phyloP scores from a whole-genome alignment of 73 alveolate genomes.

The Uronychia binucleata region DNA sequence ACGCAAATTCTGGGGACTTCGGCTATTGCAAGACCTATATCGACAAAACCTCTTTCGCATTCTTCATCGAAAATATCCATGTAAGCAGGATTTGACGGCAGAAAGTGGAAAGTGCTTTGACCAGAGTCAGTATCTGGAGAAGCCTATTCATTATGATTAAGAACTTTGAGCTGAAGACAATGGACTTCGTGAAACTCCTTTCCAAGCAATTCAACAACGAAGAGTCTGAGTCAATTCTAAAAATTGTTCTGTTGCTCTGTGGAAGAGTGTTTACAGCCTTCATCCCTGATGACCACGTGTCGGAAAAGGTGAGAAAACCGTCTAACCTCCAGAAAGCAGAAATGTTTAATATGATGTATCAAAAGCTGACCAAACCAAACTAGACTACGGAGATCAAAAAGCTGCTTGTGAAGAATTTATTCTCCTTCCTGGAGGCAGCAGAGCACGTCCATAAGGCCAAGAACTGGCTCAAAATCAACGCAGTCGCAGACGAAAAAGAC shows the following conservation, averaged over 20 bases:
- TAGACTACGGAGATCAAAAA: not conserved
- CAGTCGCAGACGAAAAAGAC: not conserved
- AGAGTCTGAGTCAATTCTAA: constrained; percentile 15
- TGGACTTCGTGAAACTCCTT: constrained; percentile 17
- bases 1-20: constrained; percentile 64
- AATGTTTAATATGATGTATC: not conserved
- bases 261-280: not conserved
- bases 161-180: constrained; percentile 5
- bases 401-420: not conserved
- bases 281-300: constrained; percentile 1
- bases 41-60: constrained; percentile 51
- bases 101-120: constrained; percentile 13
- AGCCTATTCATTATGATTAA: constrained; percentile 7
- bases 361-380: not conserved
- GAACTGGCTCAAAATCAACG: not conserved
- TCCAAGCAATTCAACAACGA: constrained; percentile 25
- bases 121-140: constrained; percentile 16
- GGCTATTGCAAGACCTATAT: constrained; percentile 66
- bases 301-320: not conserved
- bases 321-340: not conserved
- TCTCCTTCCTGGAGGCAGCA: not conserved
- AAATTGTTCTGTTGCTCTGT: constrained; percentile 10
- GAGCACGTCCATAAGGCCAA: constrained; percentile 1
- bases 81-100: not conserved
- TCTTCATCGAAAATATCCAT: constrained; percentile 10